Base-by-base conservation (phyloP, 75 land plant genomes). In the Isoetes taiwanensis region DNA sequence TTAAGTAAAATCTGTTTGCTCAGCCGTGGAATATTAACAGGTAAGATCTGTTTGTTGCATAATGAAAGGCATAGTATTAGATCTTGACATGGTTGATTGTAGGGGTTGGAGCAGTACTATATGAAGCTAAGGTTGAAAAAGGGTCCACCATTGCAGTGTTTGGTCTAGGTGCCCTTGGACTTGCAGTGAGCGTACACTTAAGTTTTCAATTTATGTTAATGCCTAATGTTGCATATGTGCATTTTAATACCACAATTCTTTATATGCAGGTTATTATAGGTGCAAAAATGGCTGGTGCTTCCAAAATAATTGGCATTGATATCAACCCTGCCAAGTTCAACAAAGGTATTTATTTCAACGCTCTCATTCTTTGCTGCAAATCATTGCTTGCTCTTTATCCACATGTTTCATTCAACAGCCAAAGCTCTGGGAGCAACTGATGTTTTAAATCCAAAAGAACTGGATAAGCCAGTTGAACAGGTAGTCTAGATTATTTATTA, bases 91-190 rank as follows among this genome's bases (percentile, higher is more conserved):
- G n/a, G 3, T 32, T 6, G 9, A 24, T 28, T 34, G 16, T 61
- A 70, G 72, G 72, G 19, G 26, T 70, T 14, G 69, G 69, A 53
- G 95, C 94, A 30, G 97, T 81, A 29, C 80, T 93, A 88, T 86
- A 86, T 56, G 81, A 80, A 62, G 97, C 97, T 29, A 72, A 91
- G 35, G 53, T 91, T 67, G 62, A 81, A 28, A 17, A 79, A 66
- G 85, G 82, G 21, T 83, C 93, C 52, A 76, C 71, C 46, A 79
- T 91, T 1, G 97, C 70, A 2, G 75, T 91, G 27, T 86, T 80
- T 78, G 97, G 97, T 40, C 88, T 91, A 32, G 97, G 97, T 56
- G 79, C 97, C 54, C 80, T 91, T 11, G 97, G 97, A 39, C 74
- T 86, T 60, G 72, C 88, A 52, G 97, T 91, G 61, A 83, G 88